phyloP scores from a whole-genome alignment of 768 basidiomycete species.

The Auricularia cornea region DNA sequence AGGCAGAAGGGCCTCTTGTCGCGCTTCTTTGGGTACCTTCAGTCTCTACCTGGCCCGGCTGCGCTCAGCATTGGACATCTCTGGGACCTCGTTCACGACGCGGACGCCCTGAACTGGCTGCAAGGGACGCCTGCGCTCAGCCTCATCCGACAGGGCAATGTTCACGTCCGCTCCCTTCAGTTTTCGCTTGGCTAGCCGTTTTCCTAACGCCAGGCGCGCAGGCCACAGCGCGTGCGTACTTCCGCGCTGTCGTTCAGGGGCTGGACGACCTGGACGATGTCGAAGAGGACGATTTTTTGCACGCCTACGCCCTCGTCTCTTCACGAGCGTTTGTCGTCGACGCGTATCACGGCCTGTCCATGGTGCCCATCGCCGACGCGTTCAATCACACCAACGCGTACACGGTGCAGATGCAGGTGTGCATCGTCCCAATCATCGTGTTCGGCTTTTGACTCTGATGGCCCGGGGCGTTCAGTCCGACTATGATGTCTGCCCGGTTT shows the following conservation, averaged over 20 bases:
- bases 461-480: conserved; percentile 46
- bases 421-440: background rate
- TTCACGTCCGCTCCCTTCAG: background rate
- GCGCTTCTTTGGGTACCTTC: background rate
- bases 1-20: background rate
- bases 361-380: conserved; percentile 84
- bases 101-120: background rate
- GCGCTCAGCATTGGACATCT: background rate
- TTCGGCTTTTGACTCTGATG: background rate
- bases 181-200: background rate
- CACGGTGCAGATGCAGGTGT: conserved; percentile 67
- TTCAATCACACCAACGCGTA: conserved; percentile 68
- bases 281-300: conserved; percentile 32
- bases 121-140: background rate
- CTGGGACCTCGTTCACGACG: background rate
- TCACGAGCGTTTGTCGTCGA: conserved; percentile 81
- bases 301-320: conserved; percentile 60
- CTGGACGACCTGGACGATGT: background rate
- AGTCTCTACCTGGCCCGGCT: background rate
- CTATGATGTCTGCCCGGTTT: conserved; percentile 61
- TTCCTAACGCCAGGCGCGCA: background rate
- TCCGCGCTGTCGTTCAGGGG: background rate
- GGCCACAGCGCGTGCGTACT: background rate
- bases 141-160: background rate
- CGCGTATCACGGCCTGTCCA: conserved; percentile 66